Evolutionary conservation across 768 basidiomycete species (phyloP), one percentile per base, ranked within the genome.

Genomic region (Fomitopsis serialis): DNA sequence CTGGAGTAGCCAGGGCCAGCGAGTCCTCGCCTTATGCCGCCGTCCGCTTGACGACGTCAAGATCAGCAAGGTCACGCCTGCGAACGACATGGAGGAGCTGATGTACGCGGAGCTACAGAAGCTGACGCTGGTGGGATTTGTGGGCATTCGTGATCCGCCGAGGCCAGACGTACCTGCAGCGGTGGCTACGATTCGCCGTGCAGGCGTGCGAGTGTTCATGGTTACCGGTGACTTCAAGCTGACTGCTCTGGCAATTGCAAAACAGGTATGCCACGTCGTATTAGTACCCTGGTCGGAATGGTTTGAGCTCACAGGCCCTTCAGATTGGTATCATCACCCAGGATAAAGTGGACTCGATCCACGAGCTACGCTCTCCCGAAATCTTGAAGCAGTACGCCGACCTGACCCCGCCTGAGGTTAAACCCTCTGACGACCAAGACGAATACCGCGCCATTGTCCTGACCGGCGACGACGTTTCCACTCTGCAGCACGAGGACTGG

Each of bases 181-280:
- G 1, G 75, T 80, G 19, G 70, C 71, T 6, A 62, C 71, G n/a
- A 77, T 77, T 56, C 74, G 80, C 23, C 61, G 74, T 12, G 84
- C 83, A 7, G 81, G 81, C 4, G 79, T 85, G 46, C 74, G 83
- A 11, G 80, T 85, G 61, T 77, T 78, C 60, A 81, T 87, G 72
- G 80, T 86, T 52, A 80, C 79, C 10, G 78, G 78, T 70, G 78
- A 88, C 71, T 70, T 85, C 63, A 74, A 79, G 25, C 69, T 77
- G 13, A 87, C 84, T 0, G 83, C 82, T 0, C 70, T 77, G 3
- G 81, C 85, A 0, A 85, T 87, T 54, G 84, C 84, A 10, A 69
- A 73, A 11, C 79, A 83, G 57, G 81, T 80, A n/a, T 77, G 82
- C 22, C n/a, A n/a, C n/a, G n/a, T n/a, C n/a, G n/a, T n/a, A n/a